Percentiles rank a stretch among this genome's conserved stretches.
phyloP scores from a whole-genome alignment of 176 grass and related monocot genomes.

The Saccharum spontaneum region DNA sequence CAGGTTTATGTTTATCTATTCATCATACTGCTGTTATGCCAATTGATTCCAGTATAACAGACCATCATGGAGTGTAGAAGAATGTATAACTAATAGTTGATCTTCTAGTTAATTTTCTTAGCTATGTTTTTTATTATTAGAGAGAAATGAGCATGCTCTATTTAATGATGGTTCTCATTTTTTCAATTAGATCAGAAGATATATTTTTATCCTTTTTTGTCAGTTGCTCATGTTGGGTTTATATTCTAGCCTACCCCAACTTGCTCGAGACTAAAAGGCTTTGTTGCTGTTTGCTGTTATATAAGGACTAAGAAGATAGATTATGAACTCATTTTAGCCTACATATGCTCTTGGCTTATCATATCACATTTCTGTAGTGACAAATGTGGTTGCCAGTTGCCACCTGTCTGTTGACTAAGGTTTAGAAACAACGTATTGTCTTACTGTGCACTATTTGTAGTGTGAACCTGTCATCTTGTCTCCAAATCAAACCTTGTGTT shows the following conservation, averaged over 20 bases:
- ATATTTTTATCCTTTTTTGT: not conserved
- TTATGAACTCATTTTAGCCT: not conserved
- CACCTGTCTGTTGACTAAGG: not conserved
- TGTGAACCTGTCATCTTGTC: not conserved
- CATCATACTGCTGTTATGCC: not conserved
- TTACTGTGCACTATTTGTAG: not conserved
- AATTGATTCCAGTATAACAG: not conserved
- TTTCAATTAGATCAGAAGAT: not conserved
- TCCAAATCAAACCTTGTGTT: not conserved
- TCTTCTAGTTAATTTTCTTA: not conserved
- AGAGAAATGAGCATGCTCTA: not conserved
- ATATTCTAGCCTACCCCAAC: not conserved
- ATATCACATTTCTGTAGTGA: not conserved
- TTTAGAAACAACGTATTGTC: constrained; percentile 11
- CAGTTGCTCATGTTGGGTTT: not conserved
- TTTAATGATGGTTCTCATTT: not conserved
- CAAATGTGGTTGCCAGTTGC: not conserved
- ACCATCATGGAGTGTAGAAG: constrained; percentile 3
- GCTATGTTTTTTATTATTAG: not conserved
- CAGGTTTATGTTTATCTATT: not conserved
- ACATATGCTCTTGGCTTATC: constrained; percentile 2
- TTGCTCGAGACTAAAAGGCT: not conserved
- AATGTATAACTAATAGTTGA: not conserved
- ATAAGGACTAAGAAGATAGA: not conserved
- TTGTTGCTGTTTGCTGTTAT: not conserved